These are phyloP conservation scores for Colletotrichum acutatum DNA, from an alignment of 2,329 filamentous ascomycete genomes.

Conservation along the genomic window DNA sequence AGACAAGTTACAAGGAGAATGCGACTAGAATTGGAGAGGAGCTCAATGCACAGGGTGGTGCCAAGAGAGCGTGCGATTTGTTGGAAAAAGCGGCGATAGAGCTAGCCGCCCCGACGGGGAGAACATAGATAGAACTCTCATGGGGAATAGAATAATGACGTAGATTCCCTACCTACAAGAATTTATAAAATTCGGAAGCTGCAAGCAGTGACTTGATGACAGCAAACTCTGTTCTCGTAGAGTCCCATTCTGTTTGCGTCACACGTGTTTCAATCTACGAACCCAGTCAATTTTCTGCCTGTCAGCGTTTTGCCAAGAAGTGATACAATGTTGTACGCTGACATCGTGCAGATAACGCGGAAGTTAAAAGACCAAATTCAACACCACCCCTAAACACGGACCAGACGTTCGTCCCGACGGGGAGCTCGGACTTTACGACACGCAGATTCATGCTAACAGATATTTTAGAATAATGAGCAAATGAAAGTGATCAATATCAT, in stretches of 20 bases:
- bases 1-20: conserved; percentile 38
- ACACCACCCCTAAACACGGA: neutral
- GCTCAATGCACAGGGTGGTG: conserved; percentile 43
- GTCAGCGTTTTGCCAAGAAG: neutral
- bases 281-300: neutral
- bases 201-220: neutral
- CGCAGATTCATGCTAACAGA: neutral
- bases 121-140: neutral
- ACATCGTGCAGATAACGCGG: neutral
- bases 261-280: neutral
- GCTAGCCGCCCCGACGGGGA: too few species aligned
- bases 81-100: conserved; percentile 40
- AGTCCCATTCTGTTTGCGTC: neutral
- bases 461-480: neutral
- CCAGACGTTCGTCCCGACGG: neutral
- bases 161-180: neutral
- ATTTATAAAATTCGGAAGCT: neutral
- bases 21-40: conserved; percentile 41
- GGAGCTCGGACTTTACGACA: neutral
- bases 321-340: neutral
- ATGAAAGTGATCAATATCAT: neutral
- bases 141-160: neutral
- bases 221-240: neutral
- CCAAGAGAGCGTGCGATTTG: conserved; percentile 40
- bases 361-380: neutral